These are phyloP conservation scores for Trypanosoma brucei DNA, from an alignment of 208 protist genomes.

Conservation along the genomic window DNA sequence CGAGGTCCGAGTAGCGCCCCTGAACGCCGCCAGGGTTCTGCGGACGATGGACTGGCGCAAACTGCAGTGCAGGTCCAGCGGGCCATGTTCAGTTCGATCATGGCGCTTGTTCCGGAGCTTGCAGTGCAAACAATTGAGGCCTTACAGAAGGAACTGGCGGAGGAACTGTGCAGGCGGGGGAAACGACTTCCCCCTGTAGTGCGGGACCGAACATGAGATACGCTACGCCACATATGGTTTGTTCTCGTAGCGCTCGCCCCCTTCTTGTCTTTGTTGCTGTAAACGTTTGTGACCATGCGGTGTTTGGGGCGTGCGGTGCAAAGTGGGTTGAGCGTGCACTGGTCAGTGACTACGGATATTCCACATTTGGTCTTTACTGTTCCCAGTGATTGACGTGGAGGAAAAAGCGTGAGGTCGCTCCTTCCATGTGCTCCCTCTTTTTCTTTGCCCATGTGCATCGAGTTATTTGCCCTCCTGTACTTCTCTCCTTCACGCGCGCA, in stretches of 20 bases:
- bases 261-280: neutral
- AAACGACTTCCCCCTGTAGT: neutral
- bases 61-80: constrained; percentile 60
- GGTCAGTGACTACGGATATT: too few species aligned
- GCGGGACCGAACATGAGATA: neutral
- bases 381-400: too few species aligned
- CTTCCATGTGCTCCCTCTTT: neutral
- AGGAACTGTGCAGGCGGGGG: constrained; percentile 41
- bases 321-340: too few species aligned
- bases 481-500: neutral
- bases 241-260: neutral
- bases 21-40: neutral
- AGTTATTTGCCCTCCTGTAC: neutral
- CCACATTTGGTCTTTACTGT: too few species aligned
- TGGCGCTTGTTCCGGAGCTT: constrained; percentile 81
- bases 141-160: constrained; percentile 68
- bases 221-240: neutral
- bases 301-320: too few species aligned
- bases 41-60: constrained; percentile 1
- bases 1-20: neutral
- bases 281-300: too few species aligned
- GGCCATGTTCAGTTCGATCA: constrained; percentile 76
- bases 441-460: neutral
- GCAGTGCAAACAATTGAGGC: constrained; percentile 73
- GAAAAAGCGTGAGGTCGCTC: neutral